A percentile compares a stretch with the other conserved stretches of the same genome.
Evolutionary conservation across 257 asterid species (phyloP).

Genomic region (Scutellaria baicalensis): DNA sequence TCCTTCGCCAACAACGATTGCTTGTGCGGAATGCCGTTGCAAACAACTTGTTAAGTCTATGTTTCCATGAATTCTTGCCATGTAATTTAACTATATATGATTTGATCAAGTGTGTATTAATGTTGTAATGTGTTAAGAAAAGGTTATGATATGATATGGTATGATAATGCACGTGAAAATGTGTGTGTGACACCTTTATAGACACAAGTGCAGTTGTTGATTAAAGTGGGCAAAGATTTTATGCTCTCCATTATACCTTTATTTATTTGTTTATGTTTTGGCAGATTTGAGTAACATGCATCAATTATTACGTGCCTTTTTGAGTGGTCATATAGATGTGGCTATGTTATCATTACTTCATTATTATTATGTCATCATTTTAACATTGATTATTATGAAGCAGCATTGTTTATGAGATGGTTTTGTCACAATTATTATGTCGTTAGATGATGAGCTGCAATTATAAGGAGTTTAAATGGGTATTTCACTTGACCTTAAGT

Average conservation of each 20-base stretch:
- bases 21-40: constrained; percentile 78
- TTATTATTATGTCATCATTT: constrained; percentile 3
- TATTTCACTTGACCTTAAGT: no score
- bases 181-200: constrained; percentile 13
- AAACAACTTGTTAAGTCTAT: constrained; percentile 36
- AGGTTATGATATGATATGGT: not conserved
- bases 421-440: not conserved
- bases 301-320: not conserved
- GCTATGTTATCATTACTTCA: not conserved
- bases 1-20: constrained; percentile 84
- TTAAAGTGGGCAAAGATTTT: constrained; percentile 17
- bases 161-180: constrained; percentile 23
- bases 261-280: not conserved
- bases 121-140: constrained; percentile 9
- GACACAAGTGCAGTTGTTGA: not conserved
- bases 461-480: not conserved
- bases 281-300: not conserved
- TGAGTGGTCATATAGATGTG: not conserved
- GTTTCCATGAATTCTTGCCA: not conserved
- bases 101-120: constrained; percentile 1
- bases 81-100: constrained; percentile 1
- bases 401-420: not conserved
- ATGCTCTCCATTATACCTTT: constrained; percentile 12
- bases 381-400: not conserved
- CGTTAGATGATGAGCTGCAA: not conserved